Base-by-base conservation (phyloP, 129 eudicot genomes). In the Flaveria robusta region DNA sequence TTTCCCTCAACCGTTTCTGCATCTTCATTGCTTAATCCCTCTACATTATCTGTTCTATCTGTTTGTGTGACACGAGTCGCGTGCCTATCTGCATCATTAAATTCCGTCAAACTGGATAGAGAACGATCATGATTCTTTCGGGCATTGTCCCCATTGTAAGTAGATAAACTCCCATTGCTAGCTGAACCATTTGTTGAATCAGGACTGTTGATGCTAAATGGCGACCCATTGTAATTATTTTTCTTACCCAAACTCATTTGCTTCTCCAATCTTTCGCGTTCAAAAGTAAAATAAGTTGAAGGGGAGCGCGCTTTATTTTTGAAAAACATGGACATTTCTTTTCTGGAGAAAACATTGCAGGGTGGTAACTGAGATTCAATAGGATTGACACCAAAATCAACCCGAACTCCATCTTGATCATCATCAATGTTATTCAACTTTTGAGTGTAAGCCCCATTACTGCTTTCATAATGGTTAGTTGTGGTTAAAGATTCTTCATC, bases 321-420 rank as follows among this genome's bases (percentile, higher is more conserved):
- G 11, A 82, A 86, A 81, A 88, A 94, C 41, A 7, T 67, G 39
- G 96, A 81, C 99, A 94, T 94, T 47, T 75, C 89, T 77, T 91
- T 94, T 76, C 94, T 87, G 24, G 96, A 94, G 81, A 94, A 91
- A 62, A 87, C 76, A 74, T 89, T 86, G 34, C 56, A 70, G 72
- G 99, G 99, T 71, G 97, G 99, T 52, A 91, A 50, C 74, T 94
- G 99, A 46, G 92, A 81, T 66, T 82, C 74, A 34, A 94, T 72
- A 19, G 99, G 96, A 42, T 80, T 91, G 58, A 83, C 88, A 51
- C 22, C 20, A 69, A 81, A 82, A 23, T 73, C 75, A 43, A 77
- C 31, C 66, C 19, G 34, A 46, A 70, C 43, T 18, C 58, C 81
- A 22, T 49, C 64, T 65, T 19, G 75, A 55, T 63, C 74, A 64